A percentile compares a stretch with the other conserved stretches of the same genome.
Conservation (phyloP, 1,139 yeast species). For the Geotrichum restrictum region DNA sequence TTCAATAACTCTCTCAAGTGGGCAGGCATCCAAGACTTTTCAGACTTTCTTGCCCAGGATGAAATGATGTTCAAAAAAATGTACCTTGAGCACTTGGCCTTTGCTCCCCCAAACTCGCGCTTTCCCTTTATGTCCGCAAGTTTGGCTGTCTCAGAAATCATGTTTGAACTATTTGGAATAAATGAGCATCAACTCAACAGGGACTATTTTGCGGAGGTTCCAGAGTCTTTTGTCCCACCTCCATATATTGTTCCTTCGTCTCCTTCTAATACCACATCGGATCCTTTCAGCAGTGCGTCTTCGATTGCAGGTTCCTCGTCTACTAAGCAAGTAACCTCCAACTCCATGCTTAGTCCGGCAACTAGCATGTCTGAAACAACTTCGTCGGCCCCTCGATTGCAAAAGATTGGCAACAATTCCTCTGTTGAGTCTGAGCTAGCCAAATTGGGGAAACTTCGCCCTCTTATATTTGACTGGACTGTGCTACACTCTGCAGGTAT, state of each 20-base stretch:
- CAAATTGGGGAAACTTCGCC: slow-evolving; percentile 38
- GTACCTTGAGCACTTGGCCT: slow-evolving; percentile 34
- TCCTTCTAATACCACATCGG: slow-evolving; percentile 19
- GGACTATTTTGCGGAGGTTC: slow-evolving; percentile 15
- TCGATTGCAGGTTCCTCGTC: slow-evolving; percentile 7
- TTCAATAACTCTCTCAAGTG: slow-evolving; percentile 30
- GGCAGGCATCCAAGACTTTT: slow-evolving; percentile 36
- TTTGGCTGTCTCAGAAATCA: slow-evolving; percentile 34
- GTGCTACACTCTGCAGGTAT: slow-evolving; percentile 54
- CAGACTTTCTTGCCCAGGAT: slow-evolving; percentile 32
- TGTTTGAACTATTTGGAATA: slow-evolving; percentile 40
- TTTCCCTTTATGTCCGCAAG: slow-evolving; percentile 42
- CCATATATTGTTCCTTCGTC: slow-evolving; percentile 21
- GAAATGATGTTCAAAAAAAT: slow-evolving; percentile 30
- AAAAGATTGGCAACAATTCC: slow-evolving; percentile 18
- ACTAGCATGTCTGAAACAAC: slow-evolving; percentile 19
- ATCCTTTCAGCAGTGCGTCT: slow-evolving; percentile 10
- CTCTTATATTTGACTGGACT: slow-evolving; percentile 53
- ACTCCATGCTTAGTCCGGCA: slow-evolving; percentile 20
- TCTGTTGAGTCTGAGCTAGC: slow-evolving; percentile 32
- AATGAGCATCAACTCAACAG: slow-evolving; percentile 14
- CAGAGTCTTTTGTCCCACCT: slow-evolving; percentile 29
- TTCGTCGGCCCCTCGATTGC: slow-evolving; percentile 11
- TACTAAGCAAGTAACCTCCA: slow-evolving; percentile 7
- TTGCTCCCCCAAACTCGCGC: slow-evolving; percentile 28